Percentiles rank a stretch among this genome's conserved stretches.
Evolutionary conservation across 106 monocot genomes (phyloP).

Genomic region (Phalaenopsis equestris): DNA sequence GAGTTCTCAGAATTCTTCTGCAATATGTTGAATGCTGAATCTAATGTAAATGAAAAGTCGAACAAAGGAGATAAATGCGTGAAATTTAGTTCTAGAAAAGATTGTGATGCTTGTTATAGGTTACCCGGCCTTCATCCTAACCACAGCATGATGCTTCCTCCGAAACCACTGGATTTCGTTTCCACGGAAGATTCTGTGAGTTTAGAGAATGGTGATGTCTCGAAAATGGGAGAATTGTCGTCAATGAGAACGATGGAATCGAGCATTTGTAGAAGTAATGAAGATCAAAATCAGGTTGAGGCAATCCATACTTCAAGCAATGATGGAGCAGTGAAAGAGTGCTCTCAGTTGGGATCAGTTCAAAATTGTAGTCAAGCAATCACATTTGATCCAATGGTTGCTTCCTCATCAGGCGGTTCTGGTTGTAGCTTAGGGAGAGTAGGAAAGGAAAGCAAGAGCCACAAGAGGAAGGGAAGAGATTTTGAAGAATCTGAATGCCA

Average conservation of each 20-base stretch:
- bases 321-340: neutral
- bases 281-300: conserved; percentile 12
- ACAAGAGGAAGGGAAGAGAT: conserved; percentile 57
- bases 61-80: neutral
- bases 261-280: conserved; percentile 40
- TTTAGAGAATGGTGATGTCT: neutral
- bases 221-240: conserved; percentile 20
- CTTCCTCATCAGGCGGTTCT: conserved; percentile 48
- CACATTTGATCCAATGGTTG: conserved; percentile 22
- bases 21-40: conserved; percentile 28
- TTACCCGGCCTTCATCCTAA: neutral
- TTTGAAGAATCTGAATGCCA: conserved; percentile 52
- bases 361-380: conserved; percentile 14
- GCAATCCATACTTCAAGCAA: conserved; percentile 11
- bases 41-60: neutral
- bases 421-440: conserved; percentile 34
- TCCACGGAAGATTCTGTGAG: neutral
- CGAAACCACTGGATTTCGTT: conserved; percentile 12
- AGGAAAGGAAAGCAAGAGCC: conserved; percentile 15
- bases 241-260: conserved; percentile 37
- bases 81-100: neutral
- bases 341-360: neutral
- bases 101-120: neutral
- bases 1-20: conserved; percentile 63
- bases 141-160: conserved; percentile 19